A percentile compares a stretch with the other conserved stretches of the same genome.
Evolutionary conservation across 164 flowering plant species (phyloP).

Genomic region (Nymphaea thermarum): DNA sequence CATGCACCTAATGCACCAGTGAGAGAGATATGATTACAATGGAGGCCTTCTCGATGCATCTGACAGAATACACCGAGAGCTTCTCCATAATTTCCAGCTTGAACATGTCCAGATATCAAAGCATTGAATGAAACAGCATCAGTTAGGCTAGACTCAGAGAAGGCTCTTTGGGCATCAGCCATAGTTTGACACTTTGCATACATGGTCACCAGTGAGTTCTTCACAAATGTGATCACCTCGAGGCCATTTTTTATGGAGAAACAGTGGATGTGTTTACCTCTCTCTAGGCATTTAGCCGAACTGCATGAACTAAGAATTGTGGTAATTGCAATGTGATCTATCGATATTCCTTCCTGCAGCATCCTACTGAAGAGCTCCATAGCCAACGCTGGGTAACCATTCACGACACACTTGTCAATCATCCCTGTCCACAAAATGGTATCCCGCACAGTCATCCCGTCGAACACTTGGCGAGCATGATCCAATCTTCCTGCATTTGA

Average conservation of each 20-base stretch:
- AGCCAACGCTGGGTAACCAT: conserved; percentile 2
- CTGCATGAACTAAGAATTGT: conserved; percentile 7
- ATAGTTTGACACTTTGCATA: conserved; percentile 12
- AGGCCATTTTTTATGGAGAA: conserved; percentile 9
- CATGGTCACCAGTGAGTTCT: conserved; percentile 15
- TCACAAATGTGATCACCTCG: conserved; percentile 3
- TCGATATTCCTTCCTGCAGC: conserved; percentile 5
- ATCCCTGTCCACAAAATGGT: conserved; percentile 10
- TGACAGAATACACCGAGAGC: conserved; percentile 7
- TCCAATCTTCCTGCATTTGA: conserved; percentile 7
- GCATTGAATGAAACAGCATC: conserved; percentile 16
- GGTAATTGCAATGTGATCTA: conserved; percentile 8
- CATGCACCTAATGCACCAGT: conserved; percentile 14
- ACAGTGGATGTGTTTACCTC: conserved; percentile 12
- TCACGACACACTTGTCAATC: conserved; percentile 10
- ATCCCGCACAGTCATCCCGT: conserved; percentile 8
- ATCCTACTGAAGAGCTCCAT: conserved; percentile 5
- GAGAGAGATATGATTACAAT: conserved; percentile 10
- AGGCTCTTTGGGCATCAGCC: conserved; percentile 6
- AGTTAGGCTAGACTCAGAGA: conserved; percentile 5
- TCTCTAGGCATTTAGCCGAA: conserved; percentile 6
- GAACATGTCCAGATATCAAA: conserved; percentile 10
- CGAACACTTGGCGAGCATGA: conserved; percentile 8
- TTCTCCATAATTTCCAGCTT: conserved; percentile 11
- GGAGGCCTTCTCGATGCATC: conserved; percentile 11